A percentile compares a stretch with the other conserved stretches of the same genome.
Conservation (phyloP, 2,329 filamentous ascomycete genomes). For the Onygenales sp. region DNA sequence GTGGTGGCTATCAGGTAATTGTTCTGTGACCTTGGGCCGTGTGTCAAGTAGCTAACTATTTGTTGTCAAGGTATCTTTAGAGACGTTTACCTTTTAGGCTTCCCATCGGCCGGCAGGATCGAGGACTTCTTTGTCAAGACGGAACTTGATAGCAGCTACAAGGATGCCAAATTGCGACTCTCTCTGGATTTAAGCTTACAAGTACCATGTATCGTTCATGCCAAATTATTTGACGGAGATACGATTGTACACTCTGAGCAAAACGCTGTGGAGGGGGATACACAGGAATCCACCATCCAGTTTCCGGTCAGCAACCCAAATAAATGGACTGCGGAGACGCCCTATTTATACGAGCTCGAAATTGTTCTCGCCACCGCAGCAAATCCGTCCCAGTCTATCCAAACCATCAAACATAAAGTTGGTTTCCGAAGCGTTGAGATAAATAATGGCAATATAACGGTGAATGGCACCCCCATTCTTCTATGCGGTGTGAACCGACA, state of each 20-base stretch:
- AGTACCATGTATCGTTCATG: constrained; percentile 27
- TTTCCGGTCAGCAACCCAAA: constrained; percentile 43
- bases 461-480: constrained; percentile 54
- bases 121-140: constrained; percentile 51
- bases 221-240: constrained; percentile 39
- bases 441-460: constrained; percentile 49
- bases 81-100: constrained; percentile 53
- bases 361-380: constrained; percentile 34
- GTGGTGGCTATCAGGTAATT: constrained; percentile 59
- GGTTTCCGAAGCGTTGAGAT: constrained; percentile 59
- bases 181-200: constrained; percentile 34
- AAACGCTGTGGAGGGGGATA: constrained; percentile 15
- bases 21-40: constrained; percentile 26
- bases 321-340: constrained; percentile 63
- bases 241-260: constrained; percentile 16
- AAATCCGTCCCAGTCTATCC: constrained; percentile 13
- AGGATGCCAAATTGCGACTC: constrained; percentile 41
- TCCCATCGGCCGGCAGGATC: constrained; percentile 43
- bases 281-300: constrained; percentile 15
- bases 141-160: constrained; percentile 43
- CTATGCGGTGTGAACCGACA: constrained; percentile 60
- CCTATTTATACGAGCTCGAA: constrained; percentile 49
- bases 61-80: constrained; percentile 49
- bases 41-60: background rate
- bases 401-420: constrained; percentile 42